A percentile compares a stretch with the other conserved stretches of the same genome.
Conservation (phyloP, 2,329 filamentous ascomycete species). For the Orbilia brochopaga region DNA sequence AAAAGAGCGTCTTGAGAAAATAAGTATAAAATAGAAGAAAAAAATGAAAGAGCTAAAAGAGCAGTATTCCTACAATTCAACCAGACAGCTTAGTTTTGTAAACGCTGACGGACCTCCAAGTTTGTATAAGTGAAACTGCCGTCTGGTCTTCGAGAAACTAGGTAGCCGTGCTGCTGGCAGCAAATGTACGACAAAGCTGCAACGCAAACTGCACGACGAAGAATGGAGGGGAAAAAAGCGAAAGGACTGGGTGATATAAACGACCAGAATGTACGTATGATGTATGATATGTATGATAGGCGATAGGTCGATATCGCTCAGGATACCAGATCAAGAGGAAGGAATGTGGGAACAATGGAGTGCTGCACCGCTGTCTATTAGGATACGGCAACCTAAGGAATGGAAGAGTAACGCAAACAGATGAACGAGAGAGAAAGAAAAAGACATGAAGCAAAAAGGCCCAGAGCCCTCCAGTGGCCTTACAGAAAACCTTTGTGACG, state of each 20-base stretch:
- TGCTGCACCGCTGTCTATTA: background rate
- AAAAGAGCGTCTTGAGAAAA: conserved; percentile 15
- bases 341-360: conserved; percentile 13
- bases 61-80: conserved; percentile 16
- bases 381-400: conserved; percentile 19
- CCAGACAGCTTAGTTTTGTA: conserved; percentile 15
- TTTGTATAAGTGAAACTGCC: conserved; percentile 45
- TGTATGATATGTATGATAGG: conserved; percentile 11
- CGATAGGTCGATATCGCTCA: conserved; percentile 34
- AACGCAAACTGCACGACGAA: conserved; percentile 39
- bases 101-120: conserved; percentile 35
- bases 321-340: conserved; percentile 18
- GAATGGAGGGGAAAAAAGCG: background rate
- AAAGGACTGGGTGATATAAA: background rate
- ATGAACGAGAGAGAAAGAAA: conserved; percentile 20
- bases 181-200: conserved; percentile 14
- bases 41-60: background rate
- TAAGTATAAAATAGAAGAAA: background rate
- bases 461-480: conserved; percentile 31
- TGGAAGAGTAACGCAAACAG: conserved; percentile 44
- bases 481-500: conserved; percentile 47
- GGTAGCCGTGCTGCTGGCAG: conserved; percentile 23
- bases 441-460: conserved; percentile 19
- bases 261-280: conserved; percentile 8
- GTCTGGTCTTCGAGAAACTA: conserved; percentile 43